Evolutionary conservation across 352 stramenopile genomes (phyloP).

Genomic region (Globisporangium echinulatum): DNA sequence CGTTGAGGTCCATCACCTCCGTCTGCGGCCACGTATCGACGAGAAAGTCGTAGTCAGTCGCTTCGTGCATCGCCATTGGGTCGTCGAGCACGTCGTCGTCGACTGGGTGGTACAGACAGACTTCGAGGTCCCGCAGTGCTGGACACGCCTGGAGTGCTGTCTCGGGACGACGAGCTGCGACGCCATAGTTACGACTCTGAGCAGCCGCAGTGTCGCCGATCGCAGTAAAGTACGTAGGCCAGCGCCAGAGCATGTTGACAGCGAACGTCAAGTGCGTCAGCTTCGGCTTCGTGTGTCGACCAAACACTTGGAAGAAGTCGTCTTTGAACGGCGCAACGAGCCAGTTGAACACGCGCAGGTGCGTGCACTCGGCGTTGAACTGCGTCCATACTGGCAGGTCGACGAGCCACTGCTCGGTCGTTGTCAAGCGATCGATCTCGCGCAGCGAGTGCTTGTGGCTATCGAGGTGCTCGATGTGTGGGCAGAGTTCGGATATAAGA

Average conservation of each 20-base stretch:
- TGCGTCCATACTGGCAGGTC: conserved; percentile 27
- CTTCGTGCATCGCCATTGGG: conserved; percentile 14
- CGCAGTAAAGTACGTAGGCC: conserved; percentile 23
- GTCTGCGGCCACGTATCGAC: conserved; percentile 15
- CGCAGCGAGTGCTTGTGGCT: conserved; percentile 44
- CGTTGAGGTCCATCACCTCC: conserved; percentile 32
- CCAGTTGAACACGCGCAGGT: conserved; percentile 57
- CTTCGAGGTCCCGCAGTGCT: conserved; percentile 22
- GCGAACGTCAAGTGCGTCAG: conserved; percentile 28
- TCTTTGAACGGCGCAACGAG: conserved; percentile 46
- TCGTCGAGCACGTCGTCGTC: conserved; percentile 20
- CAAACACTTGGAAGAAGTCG: conserved; percentile 40
- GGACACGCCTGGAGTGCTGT: conserved; percentile 28
- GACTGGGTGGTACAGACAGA: conserved; percentile 31
- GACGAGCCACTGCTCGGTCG: conserved; percentile 46
- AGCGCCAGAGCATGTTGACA: conserved; percentile 39
- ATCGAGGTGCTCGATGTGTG: conserved; percentile 42
- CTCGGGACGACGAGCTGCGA: no score
- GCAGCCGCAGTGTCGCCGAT: conserved; percentile 21
- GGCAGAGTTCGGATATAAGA: conserved; percentile 30
- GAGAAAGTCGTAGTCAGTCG: conserved; percentile 16
- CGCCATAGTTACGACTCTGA: conserved; percentile 1
- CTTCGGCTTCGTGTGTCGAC: conserved; percentile 26
- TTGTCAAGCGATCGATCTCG: conserved; percentile 33
- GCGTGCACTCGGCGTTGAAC: conserved; percentile 29